These are phyloP conservation scores for Bruguiera hainesii DNA, from an alignment of 441 rosid species.

Conservation along the genomic window DNA sequence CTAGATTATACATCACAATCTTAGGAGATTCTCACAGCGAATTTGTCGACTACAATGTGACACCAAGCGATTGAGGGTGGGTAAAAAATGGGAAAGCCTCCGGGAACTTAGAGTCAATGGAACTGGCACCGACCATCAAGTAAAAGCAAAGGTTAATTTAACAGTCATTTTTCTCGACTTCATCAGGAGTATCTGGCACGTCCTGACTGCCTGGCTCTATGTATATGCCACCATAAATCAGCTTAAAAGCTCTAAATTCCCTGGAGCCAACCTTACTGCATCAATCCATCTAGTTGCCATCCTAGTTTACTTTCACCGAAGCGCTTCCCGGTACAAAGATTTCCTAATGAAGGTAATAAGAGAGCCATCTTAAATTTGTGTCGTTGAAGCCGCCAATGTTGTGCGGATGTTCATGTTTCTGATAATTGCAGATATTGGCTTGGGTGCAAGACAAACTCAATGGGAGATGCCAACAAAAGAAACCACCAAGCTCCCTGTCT, in stretches of 20 bases:
- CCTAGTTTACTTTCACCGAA: too few relatives aligned
- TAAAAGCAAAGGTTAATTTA: slow-evolving; percentile 19
- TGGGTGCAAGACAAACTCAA: slow-evolving; percentile 67
- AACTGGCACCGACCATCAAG: slow-evolving; percentile 25
- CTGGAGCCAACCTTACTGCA: too few relatives aligned
- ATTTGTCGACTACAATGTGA: too few relatives aligned
- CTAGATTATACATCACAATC: too few relatives aligned
- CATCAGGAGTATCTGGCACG: too few relatives aligned
- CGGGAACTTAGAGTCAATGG: slow-evolving; percentile 48
- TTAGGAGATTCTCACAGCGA: too few relatives aligned
- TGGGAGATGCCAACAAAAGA: slow-evolving; percentile 27
- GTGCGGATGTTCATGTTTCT: slow-evolving; percentile 2
- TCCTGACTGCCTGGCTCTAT: not conserved
- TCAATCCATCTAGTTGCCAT: too few relatives aligned
- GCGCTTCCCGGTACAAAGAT: too few relatives aligned
- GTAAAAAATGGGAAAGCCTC: slow-evolving; percentile 14
- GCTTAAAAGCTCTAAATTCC: too few relatives aligned
- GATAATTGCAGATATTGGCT: slow-evolving; percentile 42
- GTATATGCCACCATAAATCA: too few relatives aligned
- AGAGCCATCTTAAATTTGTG: not conserved
- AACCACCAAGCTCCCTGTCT: slow-evolving; percentile 22
- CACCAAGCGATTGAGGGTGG: not conserved
- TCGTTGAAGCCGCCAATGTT: not conserved
- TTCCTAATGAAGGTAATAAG: slow-evolving; percentile 30
- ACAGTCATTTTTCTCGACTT: not conserved